These are phyloP conservation scores for Penicillium manginii DNA, from an alignment of 495 filamentous ascomycete species.

Conservation along the genomic window DNA sequence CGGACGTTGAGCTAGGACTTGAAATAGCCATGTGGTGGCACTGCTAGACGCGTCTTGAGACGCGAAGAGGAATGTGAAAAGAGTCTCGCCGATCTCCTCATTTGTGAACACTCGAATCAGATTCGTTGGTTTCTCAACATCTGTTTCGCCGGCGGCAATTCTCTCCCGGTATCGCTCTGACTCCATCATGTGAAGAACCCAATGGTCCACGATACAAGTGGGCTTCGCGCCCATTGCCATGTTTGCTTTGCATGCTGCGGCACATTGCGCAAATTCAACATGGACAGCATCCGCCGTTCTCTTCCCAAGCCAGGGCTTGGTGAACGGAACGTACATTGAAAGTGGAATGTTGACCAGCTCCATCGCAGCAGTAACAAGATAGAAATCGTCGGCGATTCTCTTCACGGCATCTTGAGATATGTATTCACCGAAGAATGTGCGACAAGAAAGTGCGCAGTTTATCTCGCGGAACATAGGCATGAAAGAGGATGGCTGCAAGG, in stretches of 20 bases:
- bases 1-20: conserved; percentile 85
- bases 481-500: conserved; percentile 69
- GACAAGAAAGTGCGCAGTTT: conserved; percentile 86
- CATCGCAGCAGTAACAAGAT: conserved; percentile 86
- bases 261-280: conserved; percentile 81
- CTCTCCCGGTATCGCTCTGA: conserved; percentile 70
- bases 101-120: conserved; percentile 83
- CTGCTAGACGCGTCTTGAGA: conserved; percentile 93
- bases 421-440: conserved; percentile 52
- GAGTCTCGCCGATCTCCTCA: conserved; percentile 85
- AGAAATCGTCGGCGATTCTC: conserved; percentile 94
- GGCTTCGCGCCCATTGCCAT: conserved; percentile 82
- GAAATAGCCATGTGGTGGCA: conserved; percentile 89
- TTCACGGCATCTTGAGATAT: conserved; percentile 65
- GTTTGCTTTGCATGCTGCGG: conserved; percentile 81
- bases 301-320: conserved; percentile 91
- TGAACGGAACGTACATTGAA: conserved; percentile 86
- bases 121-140: conserved; percentile 71
- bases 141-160: conserved; percentile 65
- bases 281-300: conserved; percentile 84
- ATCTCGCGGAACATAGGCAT: conserved; percentile 89
- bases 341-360: conserved; percentile 92
- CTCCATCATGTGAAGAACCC: conserved; percentile 83
- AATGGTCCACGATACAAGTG: conserved; percentile 88
- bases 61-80: conserved; percentile 96